Conservation (phyloP, 495 filamentous ascomycete genomes). For the Penicillium cinerascens region DNA sequence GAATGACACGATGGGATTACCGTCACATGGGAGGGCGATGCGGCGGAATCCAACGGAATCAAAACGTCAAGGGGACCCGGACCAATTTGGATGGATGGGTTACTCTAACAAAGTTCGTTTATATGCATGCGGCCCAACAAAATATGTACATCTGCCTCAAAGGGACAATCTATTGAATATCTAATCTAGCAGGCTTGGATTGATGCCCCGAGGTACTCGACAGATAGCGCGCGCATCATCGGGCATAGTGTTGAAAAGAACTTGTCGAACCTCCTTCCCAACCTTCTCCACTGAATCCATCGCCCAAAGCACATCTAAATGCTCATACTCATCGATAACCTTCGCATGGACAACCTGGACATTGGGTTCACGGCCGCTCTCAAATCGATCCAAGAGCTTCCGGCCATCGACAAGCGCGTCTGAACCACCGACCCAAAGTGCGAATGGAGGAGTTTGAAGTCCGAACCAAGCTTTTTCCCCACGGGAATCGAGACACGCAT, state of each 20-base stretch:
- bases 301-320: conserved; percentile 95
- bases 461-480: conserved; percentile 75
- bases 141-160: neutral
- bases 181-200: conserved; percentile 1
- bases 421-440: conserved; percentile 80
- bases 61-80: no score
- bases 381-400: conserved; percentile 68
- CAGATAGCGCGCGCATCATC: conserved; percentile 54
- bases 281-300: conserved; percentile 86
- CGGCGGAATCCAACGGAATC: no score
- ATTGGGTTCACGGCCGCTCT: conserved; percentile 75
- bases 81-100: neutral
- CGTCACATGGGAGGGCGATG: no score
- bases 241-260: conserved; percentile 72
- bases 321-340: conserved; percentile 87
- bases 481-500: conserved; percentile 24
- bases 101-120: neutral
- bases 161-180: neutral
- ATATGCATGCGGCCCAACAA: neutral
- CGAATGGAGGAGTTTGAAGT: conserved; percentile 73
- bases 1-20: no score
- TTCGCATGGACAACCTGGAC: conserved; percentile 77
- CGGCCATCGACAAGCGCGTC: conserved; percentile 84
- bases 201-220: conserved; percentile 55
- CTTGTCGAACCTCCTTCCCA: conserved; percentile 73